phyloP scores from a whole-genome alignment of 2,329 filamentous ascomycete genomes.

The Penicillium sp. region DNA sequence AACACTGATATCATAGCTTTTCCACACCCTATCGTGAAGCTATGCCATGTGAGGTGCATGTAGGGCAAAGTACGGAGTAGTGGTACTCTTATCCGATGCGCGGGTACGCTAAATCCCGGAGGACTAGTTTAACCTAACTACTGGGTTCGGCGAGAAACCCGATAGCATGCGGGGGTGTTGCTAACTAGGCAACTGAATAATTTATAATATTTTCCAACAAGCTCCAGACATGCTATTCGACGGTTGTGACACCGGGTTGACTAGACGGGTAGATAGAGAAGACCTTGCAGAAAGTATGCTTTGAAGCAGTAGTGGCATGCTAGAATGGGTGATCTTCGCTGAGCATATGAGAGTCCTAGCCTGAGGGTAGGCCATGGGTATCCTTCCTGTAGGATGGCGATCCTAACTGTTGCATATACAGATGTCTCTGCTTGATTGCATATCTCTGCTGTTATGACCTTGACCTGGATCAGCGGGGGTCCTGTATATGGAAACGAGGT shows the following conservation, averaged over 20 bases:
- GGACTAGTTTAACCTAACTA: background rate
- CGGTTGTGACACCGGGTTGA: background rate
- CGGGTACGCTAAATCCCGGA: constrained; percentile 3
- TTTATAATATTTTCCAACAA: no score
- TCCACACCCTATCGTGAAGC: background rate
- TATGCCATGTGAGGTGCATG: background rate
- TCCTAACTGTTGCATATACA: background rate
- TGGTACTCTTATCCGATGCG: background rate
- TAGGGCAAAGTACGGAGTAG: background rate
- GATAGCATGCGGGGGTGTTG: background rate
- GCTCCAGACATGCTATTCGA: background rate
- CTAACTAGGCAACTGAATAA: background rate
- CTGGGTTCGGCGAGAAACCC: background rate
- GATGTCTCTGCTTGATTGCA: background rate
- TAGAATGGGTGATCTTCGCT: background rate
- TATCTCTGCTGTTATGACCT: background rate
- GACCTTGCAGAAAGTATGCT: constrained; percentile 6
- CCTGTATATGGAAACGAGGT: background rate
- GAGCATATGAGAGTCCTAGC: background rate
- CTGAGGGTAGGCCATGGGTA: background rate
- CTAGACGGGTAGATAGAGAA: background rate
- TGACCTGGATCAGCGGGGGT: background rate
- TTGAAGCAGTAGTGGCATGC: background rate
- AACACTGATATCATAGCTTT: constrained; percentile 14
- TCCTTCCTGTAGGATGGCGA: constrained; percentile 7